Base-by-base conservation (phyloP, 352 stramenopile species). In the Pythium rishiriense region DNA sequence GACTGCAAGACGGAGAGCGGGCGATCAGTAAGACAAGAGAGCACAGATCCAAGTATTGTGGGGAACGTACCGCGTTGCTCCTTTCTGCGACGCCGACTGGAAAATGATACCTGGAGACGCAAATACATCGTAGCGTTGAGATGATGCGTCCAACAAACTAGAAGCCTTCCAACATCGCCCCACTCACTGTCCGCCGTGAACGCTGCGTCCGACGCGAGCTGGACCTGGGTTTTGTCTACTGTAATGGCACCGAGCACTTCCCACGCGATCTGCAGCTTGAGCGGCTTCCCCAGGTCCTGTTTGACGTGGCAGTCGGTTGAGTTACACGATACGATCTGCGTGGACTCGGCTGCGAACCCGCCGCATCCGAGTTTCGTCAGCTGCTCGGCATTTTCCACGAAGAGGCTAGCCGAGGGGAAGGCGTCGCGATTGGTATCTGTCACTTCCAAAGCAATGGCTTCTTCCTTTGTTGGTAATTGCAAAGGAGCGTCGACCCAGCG, bases 241-340 rank as follows among this genome's bases (percentile, higher is more conserved):
- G 55, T 87, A 45, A 95, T 76, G 5, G 83, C 81, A 2, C 87
- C 87, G 26, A 95, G 78, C 15, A 95, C 76, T 51, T 95, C 84
- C 87, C 84, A 93, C 33, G 73, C 79, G 3, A 93, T 41, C 63
- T 92, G 82, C 0, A 95, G 29, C 57, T 90, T 90, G 10, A 78
- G 62, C 3, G 62, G 58, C 21, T 70, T 78, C 0, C 42, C 70
- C 3, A 61, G 51, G 26, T 61, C 35, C 3, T 58, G 22, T 43
- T 59, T 48, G 39, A 87, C 59, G 22, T 33, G 70, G 59, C 83
- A 91, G 11, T 74, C 59, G 0, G 70, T 71, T 12, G 55, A 75
- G 60, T 72, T 74, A 53, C 82, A 93, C 21, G 82, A 74, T 21
- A 72, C 72, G 2, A 91, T 75, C 22, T 87, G 43, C 1, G 64